Evolutionary conservation across 2,329 filamentous ascomycete genomes (phyloP), one percentile per base, ranked within the genome.

Genomic region (Sphaerulina populicola): DNA sequence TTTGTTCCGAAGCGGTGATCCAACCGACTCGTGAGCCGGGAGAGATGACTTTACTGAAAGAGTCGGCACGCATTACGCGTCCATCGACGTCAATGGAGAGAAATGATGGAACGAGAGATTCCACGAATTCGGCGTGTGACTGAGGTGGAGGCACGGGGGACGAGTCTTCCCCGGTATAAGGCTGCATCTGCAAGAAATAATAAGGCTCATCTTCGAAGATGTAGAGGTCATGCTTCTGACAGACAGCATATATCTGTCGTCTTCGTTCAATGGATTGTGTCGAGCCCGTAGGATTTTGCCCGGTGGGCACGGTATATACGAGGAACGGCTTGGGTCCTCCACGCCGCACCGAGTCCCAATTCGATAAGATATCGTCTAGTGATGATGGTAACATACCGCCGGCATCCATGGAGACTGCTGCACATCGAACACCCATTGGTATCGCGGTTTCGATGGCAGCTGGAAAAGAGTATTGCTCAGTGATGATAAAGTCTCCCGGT

Each of bases 131-230:
- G 3, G 83, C 79, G 49, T 87, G 79, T 10, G 72, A 79, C 33
- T 74, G 69, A 6, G 84, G 83, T 0, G 79, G 74, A 6, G 80
- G 77, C 3, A 74, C 70, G 1, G 74, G 69, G 0, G 77, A 68
- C 12, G 74, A 69, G 57, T 75, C 68, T 30, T 74, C 70, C 11
- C 79, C 76, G 1, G 76, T 76, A 69, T 89, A 91, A 0, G 84
- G 81, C 60, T 86, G 81, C 85, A 89, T 87, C 69, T 95, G 90
- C 33, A 95, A 76, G 72, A 91, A 95, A 71, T 94, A 95, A 72
- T 95, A 95, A 1, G 90, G 90, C 67, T 95, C 90, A 66, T 95
- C 90, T 72, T 96, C 90, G 60, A 95, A 73, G 64, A 96, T 90
- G 71, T 80, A 85, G 37, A 95, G 64, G 64, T 95, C 86, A 68